phyloP scores from a whole-genome alignment of 495 filamentous ascomycete species.

The Hapsidospora chrysogenum region DNA sequence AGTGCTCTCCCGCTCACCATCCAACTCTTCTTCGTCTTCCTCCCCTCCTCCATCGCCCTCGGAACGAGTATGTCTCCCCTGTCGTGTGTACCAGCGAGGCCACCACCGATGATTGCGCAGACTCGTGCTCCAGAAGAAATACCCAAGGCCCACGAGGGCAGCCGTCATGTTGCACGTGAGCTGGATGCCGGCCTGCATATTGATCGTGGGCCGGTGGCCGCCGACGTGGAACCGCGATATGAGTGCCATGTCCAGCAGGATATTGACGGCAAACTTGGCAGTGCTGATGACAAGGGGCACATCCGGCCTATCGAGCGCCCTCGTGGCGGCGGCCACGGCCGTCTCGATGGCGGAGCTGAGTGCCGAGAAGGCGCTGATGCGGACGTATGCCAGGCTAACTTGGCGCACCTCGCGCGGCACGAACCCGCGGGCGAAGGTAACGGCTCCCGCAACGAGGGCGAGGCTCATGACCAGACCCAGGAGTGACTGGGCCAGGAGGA shows the following conservation, averaged over 20 bases:
- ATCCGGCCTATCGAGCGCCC: constrained; percentile 56
- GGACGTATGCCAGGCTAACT: constrained; percentile 45
- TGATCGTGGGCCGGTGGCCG: constrained; percentile 33
- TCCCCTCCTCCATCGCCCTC: background rate
- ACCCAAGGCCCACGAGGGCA: constrained; percentile 38
- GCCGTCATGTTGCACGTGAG: constrained; percentile 43
- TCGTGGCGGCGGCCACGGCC: constrained; percentile 41
- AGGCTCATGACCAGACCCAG: constrained; percentile 45
- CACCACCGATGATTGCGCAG: constrained; percentile 3
- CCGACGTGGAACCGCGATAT: constrained; percentile 53
- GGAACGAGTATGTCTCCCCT: background rate
- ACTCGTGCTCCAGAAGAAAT: constrained; percentile 35
- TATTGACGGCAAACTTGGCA: constrained; percentile 47
- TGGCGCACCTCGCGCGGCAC: constrained; percentile 41
- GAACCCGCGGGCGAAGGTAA: constrained; percentile 40
- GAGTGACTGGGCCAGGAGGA: constrained; percentile 40
- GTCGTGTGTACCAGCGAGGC: too few species aligned
- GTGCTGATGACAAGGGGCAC: constrained; percentile 53
- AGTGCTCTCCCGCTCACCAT: constrained; percentile 1
- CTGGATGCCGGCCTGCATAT: constrained; percentile 46
- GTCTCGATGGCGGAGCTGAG: constrained; percentile 47
- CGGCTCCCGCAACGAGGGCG: constrained; percentile 37
- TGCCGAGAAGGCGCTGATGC: constrained; percentile 43
- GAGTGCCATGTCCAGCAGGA: constrained; percentile 51
- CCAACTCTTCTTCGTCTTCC: too few species aligned